Evolutionary conservation across 805 yeast genomes (phyloP).

Genomic region (Saccharomycopsis vini): DNA sequence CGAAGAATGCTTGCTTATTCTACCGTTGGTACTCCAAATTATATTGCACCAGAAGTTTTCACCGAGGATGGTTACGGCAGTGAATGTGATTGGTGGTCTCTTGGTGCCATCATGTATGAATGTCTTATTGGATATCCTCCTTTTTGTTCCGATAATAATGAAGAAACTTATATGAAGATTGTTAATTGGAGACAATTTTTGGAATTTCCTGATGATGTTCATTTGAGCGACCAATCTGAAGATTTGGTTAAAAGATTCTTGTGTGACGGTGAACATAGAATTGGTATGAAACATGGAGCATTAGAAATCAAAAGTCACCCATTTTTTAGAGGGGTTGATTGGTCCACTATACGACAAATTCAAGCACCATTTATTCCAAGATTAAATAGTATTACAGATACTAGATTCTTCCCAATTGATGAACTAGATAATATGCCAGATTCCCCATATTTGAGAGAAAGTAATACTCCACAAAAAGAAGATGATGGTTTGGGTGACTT

Average conservation of each 20-base stretch:
- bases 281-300: constrained; percentile 91
- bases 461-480: neutral
- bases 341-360: constrained; percentile 81
- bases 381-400: constrained; percentile 85
- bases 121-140: constrained; percentile 97
- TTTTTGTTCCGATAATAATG: constrained; percentile 89
- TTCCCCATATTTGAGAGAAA: constrained; percentile 1
- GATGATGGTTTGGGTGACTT: constrained; percentile 39
- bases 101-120: constrained; percentile 95
- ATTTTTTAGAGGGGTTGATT: constrained; percentile 90
- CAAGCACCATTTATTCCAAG: constrained; percentile 93
- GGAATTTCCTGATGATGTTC: constrained; percentile 86
- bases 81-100: constrained; percentile 97
- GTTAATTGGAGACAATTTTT: constrained; percentile 85
- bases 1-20: constrained; percentile 91
- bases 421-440: constrained; percentile 90
- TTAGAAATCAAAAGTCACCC: constrained; percentile 86
- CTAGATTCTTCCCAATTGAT: constrained; percentile 96
- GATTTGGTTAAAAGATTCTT: constrained; percentile 72
- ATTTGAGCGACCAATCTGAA: constrained; percentile 79
- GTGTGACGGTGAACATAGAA: constrained; percentile 68
- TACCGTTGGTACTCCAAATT: constrained; percentile 94
- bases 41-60: constrained; percentile 92
- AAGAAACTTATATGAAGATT: constrained; percentile 86
- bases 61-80: constrained; percentile 91